Percentiles rank a stretch among this genome's conserved stretches.
These are phyloP conservation scores for Hypoxylon sp. DNA, from an alignment of 2,329 filamentous ascomycete genomes.

Conservation along the genomic window DNA sequence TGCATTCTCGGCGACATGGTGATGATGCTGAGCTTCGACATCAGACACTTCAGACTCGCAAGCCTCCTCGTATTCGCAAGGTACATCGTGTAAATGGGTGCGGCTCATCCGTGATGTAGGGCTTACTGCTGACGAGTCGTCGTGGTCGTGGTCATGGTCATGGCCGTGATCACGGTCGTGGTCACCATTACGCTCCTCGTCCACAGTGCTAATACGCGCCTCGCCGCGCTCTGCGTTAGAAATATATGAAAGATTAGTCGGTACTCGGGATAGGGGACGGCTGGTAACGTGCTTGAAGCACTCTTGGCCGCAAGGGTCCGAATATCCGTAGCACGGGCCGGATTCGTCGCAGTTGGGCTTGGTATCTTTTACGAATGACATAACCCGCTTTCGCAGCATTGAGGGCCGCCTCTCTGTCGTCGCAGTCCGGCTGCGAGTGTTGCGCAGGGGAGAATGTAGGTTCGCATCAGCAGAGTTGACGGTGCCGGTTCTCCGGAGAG, in stretches of 20 bases:
- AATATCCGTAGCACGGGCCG: constrained; percentile 69
- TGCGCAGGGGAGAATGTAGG: constrained; percentile 11
- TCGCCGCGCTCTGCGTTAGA: constrained; percentile 49
- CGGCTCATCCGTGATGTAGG: constrained; percentile 41
- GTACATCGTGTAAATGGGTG: constrained; percentile 41
- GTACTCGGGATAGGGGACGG: constrained; percentile 48
- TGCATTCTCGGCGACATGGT: constrained; percentile 93
- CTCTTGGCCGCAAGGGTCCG: constrained; percentile 71
- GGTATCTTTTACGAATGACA: constrained; percentile 72
- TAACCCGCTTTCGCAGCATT: constrained; percentile 64
- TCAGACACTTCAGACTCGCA: constrained; percentile 49
- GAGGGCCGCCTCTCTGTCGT: constrained; percentile 58
- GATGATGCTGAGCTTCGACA: constrained; percentile 74
- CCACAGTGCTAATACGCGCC: constrained; percentile 40
- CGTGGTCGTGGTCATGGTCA: constrained; percentile 1
- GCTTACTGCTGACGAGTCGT: constrained; percentile 33
- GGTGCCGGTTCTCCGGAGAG: constrained; percentile 43
- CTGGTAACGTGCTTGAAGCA: constrained; percentile 66
- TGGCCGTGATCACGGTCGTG: constrained; percentile 4
- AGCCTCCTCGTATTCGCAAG: constrained; percentile 25
- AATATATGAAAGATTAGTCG: constrained; percentile 51
- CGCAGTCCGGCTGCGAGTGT: constrained; percentile 39
- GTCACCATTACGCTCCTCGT: constrained; percentile 42
- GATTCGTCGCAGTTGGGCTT: constrained; percentile 68
- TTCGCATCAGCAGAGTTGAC: constrained; percentile 33